Base-by-base conservation (phyloP, 2,329 filamentous ascomycete species). In the Nemania abortiva region DNA sequence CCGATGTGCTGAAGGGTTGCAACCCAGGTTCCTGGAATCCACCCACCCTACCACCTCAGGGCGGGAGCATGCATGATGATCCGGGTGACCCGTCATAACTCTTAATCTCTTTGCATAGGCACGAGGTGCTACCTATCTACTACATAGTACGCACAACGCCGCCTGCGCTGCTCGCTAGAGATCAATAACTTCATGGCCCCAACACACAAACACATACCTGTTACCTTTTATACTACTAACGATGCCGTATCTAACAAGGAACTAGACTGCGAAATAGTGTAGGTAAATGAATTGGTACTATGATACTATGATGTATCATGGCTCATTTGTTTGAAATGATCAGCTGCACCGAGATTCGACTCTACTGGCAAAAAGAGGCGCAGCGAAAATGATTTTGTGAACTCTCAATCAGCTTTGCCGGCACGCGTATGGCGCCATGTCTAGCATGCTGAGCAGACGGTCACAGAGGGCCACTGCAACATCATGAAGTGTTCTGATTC, bases 11-110 rank as follows among this genome's bases (percentile, higher is more conserved):
- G 42, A 34, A 34, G 34, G 39, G 15, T 42, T 42, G 13, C 15
- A 45, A 66, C 53, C 67, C 63, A 27, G 66, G 67, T 39, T 59
- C 22, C 49, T 59, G 67, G 67, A 55, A 59, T 24, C 53, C 11
- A 45, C 27, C 47, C 34, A 37, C 34, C 34, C 34, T 37, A 2
- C 34, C 34, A 37, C 34, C 7, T 9, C 34, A n/a, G 34, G 34
- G 11, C 39, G 24, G 52, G 29, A 27, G 65, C 61, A 73, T 72
- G 63, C 69, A 69, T 68, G 67, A 65, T 73, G 66, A 27, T 57
- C 66, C 60, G 50, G 27, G 45, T 45, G n/a, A 66, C 61, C 56
- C 56, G 42, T 45, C 42, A 50, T 47, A 50, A 58, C 20, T 49
- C 18, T 50, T 49, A 64, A 50, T 62, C 42, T 61, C 50, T 61